A percentile compares a stretch with the other conserved stretches of the same genome.
Conservation (phyloP, 2,329 filamentous ascomycete species). For the Alternaria conjuncta region DNA sequence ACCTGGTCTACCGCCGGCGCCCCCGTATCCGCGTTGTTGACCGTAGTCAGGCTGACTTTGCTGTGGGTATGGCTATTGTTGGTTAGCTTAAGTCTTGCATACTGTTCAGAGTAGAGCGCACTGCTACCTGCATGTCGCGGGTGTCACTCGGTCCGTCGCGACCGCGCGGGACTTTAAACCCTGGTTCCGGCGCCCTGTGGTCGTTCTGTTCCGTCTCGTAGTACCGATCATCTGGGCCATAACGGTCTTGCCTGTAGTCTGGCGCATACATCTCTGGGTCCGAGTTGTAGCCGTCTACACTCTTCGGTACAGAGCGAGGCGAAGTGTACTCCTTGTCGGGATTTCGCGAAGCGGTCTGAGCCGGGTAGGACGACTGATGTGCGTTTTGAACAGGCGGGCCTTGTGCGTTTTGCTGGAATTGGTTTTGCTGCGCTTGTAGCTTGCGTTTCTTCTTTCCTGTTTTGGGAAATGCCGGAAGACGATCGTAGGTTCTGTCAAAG, state of each 20-base stretch:
- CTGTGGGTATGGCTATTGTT: constrained; percentile 2
- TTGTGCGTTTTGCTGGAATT: not conserved
- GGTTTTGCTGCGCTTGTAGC: constrained; percentile 12
- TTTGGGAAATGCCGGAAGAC: constrained; percentile 17
- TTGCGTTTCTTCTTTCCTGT: constrained; percentile 14
- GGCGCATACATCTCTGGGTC: constrained; percentile 27
- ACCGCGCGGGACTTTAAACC: constrained; percentile 19
- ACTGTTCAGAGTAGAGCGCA: constrained; percentile 10
- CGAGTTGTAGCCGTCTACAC: not conserved
- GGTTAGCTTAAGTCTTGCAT: constrained; percentile 2
- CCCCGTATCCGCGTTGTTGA: not conserved
- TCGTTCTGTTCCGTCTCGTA: constrained; percentile 24
- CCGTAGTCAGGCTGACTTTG: constrained; percentile 5
- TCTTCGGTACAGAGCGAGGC: not conserved
- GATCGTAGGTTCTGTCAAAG: constrained; percentile 36
- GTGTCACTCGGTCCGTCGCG: constrained; percentile 13
- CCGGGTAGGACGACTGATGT: not conserved
- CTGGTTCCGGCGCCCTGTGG: constrained; percentile 20
- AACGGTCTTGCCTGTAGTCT: constrained; percentile 17
- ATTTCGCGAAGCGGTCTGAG: not conserved
- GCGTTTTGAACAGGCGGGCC: not conserved
- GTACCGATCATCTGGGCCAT: constrained; percentile 18
- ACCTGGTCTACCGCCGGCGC: constrained; percentile 18
- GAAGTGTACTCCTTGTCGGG: constrained; percentile 15
- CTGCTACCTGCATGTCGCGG: constrained; percentile 23